Conservation (phyloP, 1,284 basidiomycete species). For the Melampsora americana region DNA sequence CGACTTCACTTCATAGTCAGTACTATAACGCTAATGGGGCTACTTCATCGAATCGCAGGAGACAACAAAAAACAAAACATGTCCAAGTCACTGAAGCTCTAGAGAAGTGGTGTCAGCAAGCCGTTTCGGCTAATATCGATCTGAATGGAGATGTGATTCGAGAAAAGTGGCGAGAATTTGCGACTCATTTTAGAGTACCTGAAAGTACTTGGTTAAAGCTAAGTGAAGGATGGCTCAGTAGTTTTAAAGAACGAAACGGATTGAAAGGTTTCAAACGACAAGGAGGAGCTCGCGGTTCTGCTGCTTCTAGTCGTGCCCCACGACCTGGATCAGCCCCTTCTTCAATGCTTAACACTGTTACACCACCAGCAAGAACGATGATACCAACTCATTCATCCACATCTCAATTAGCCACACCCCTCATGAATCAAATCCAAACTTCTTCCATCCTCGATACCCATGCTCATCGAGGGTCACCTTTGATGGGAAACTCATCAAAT, state of each 20-base stretch:
- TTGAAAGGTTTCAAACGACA: constrained; percentile 33
- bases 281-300: too few relatives aligned
- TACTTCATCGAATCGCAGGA: constrained; percentile 6
- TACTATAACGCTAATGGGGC: neutral
- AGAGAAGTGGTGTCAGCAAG: constrained; percentile 26
- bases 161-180: constrained; percentile 32
- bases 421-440: too few relatives aligned
- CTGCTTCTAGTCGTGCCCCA: too few relatives aligned
- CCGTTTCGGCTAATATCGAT: neutral
- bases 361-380: too few relatives aligned
- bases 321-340: too few relatives aligned
- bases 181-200: constrained; percentile 10
- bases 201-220: constrained; percentile 13
- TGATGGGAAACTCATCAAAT: too few relatives aligned
- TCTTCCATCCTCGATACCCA: too few relatives aligned
- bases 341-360: too few relatives aligned
- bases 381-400: too few relatives aligned
- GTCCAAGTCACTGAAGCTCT: constrained; percentile 29
- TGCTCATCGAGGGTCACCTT: too few relatives aligned
- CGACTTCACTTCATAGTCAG: neutral
- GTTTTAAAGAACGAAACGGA: constrained; percentile 30
- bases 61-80: constrained; percentile 35
- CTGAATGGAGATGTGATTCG: constrained; percentile 19
- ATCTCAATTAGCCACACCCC: too few relatives aligned
- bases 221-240: constrained; percentile 13